These are phyloP conservation scores for Blepharisma japonicum DNA, from an alignment of 73 alveolate species.

Conservation along the genomic window DNA sequence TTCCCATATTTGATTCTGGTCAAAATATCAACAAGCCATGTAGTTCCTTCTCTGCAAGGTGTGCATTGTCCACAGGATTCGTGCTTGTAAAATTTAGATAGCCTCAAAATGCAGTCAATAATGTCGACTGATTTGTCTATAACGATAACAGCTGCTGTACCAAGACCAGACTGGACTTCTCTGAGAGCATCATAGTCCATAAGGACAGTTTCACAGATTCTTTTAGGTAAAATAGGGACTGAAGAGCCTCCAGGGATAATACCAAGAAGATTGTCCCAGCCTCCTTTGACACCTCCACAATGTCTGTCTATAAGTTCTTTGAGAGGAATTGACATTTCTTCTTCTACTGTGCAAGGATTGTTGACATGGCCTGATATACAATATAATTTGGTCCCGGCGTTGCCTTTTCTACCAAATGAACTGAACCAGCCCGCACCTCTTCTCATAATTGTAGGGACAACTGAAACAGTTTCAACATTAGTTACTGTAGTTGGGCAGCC, in stretches of 20 bases:
- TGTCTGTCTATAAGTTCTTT: slow-evolving; percentile 81
- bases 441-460: slow-evolving; percentile 83
- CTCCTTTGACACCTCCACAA: slow-evolving; percentile 92
- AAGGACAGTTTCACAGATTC: slow-evolving; percentile 70
- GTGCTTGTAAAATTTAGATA: slow-evolving; percentile 79
- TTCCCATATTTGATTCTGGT: slow-evolving; percentile 78
- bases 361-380: slow-evolving; percentile 87
- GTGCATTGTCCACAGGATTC: slow-evolving; percentile 92
- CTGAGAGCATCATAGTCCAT: slow-evolving; percentile 90
- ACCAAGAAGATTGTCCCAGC: slow-evolving; percentile 83
- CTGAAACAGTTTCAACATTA: slow-evolving; percentile 86
- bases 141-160: slow-evolving; percentile 94
- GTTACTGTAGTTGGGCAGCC: slow-evolving; percentile 93
- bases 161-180: slow-evolving; percentile 81
- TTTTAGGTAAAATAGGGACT: slow-evolving; percentile 78
- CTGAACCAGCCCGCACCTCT: slow-evolving; percentile 88
- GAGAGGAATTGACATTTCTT: slow-evolving; percentile 83
- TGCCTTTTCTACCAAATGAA: slow-evolving; percentile 78
- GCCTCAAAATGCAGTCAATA: slow-evolving; percentile 81
- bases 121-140: slow-evolving; percentile 85
- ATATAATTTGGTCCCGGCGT: slow-evolving; percentile 77
- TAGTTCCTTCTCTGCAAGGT: slow-evolving; percentile 93
- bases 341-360: slow-evolving; percentile 87
- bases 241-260: slow-evolving; percentile 92
- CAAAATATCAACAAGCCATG: slow-evolving; percentile 81